A percentile compares a stretch with the other conserved stretches of the same genome.
These are phyloP conservation scores for Alternaria triticina DNA, from an alignment of 2,329 filamentous ascomycete species.

Conservation along the genomic window DNA sequence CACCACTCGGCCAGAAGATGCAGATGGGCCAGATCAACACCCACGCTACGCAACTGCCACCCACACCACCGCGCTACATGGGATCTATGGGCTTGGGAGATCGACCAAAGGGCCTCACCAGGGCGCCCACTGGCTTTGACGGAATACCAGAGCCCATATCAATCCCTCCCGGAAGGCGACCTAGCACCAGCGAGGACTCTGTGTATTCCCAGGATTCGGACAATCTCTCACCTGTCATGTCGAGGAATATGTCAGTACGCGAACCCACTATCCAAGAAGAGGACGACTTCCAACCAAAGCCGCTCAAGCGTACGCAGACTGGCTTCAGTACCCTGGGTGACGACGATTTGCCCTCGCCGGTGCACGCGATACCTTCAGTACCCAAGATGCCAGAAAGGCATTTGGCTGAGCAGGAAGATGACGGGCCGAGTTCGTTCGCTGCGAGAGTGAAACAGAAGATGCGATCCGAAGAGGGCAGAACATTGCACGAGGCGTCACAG, in stretches of 20 bases:
- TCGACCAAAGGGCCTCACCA: slow-evolving; percentile 36
- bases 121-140: slow-evolving; percentile 47
- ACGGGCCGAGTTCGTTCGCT: slow-evolving; percentile 53
- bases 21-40: slow-evolving; percentile 46
- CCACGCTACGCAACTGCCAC: slow-evolving; percentile 32
- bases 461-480: slow-evolving; percentile 59
- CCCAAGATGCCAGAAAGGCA: slow-evolving; percentile 39
- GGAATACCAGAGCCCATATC: slow-evolving; percentile 17
- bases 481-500: slow-evolving; percentile 54
- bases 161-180: slow-evolving; percentile 11
- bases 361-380: slow-evolving; percentile 51
- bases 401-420: slow-evolving; percentile 23
- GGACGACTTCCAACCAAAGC: slow-evolving; percentile 60
- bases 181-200: slow-evolving; percentile 44
- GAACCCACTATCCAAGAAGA: slow-evolving; percentile 46
- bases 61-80: slow-evolving; percentile 34
- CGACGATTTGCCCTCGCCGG: slow-evolving; percentile 44
- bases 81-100: slow-evolving; percentile 46
- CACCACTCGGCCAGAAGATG: slow-evolving; percentile 45
- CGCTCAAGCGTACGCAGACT: slow-evolving; percentile 65
- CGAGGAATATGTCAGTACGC: slow-evolving; percentile 32
- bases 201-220: slow-evolving; percentile 42
- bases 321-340: slow-evolving; percentile 48
- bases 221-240: slow-evolving; percentile 27
- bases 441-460: slow-evolving; percentile 57